Evolutionary conservation across 208 protist genomes (phyloP), one percentile per base, ranked within the genome.

Genomic region (Porcisia hertigi): DNA sequence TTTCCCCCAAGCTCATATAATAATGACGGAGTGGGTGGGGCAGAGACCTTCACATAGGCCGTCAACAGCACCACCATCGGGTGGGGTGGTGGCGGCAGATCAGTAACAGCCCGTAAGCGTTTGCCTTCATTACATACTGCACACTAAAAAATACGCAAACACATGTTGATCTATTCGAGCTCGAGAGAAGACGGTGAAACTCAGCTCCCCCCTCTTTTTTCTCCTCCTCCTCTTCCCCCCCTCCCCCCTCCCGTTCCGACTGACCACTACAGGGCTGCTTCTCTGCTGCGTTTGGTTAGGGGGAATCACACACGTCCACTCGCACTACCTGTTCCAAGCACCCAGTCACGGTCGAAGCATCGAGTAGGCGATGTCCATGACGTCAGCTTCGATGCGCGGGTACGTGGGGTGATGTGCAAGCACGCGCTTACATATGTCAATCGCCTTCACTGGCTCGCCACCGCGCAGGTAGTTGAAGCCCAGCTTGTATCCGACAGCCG

Each of bases 381-480:
- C 92, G 1, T 98, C 94, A 59, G 96, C 92, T 69, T 88, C 81
- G 74, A 99, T 99, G 58, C 88, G 91, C 2, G 98, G 97, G 82
- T 98, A 99, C 58, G 80, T 86, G 1, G 95, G 83, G 82, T 98
- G 89, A 55, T 86, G 73, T 9, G 83, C 73, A 36, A 99, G 80
- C 39, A 99, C 96, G 75, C 90, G 90, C 67, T 97, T 90, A 80
- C 97, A 96, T 41, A 99, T 89, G 58, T 98, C 94, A 86, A 99
- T 99, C 16, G 95, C 94, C 70, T 97, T 86, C 63, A 99, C 87
- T 34, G 92, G 90, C 53, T 93, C 85, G 66, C 91, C 90, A 60
- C 95, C 95, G 82, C 99, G 99, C 71, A 99, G 89, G 77, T 97
- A 98, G 86, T 99, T 99, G 86, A 99, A 98, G 39, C 97, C 97